These are phyloP conservation scores for Fusarium sp. DNA, from an alignment of 2,329 filamentous ascomycete species.

Conservation along the genomic window DNA sequence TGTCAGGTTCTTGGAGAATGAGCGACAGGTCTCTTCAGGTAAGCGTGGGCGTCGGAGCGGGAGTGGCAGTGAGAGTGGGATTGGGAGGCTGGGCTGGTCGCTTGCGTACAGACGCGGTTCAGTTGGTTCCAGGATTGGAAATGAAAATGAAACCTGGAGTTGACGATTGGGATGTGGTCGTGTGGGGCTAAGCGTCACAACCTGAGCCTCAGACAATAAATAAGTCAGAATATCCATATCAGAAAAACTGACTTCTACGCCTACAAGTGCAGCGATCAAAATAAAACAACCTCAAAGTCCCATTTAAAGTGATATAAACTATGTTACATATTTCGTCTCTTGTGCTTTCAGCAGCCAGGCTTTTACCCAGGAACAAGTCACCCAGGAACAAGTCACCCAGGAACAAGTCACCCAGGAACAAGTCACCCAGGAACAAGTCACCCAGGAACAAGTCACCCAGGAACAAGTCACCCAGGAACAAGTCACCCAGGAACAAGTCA, in stretches of 20 bases:
- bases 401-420: too few relatives aligned
- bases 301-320: too few relatives aligned
- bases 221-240: not conserved
- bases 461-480: too few relatives aligned
- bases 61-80: constrained; percentile 17
- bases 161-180: constrained; percentile 38
- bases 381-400: too few relatives aligned
- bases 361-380: not conserved
- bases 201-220: not conserved
- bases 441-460: too few relatives aligned
- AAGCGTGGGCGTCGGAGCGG: constrained; percentile 19
- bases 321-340: not conserved
- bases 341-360: not conserved
- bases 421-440: too few relatives aligned
- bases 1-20: constrained; percentile 18
- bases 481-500: not conserved
- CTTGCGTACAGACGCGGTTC: constrained; percentile 44
- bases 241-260: not conserved
- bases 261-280: not conserved
- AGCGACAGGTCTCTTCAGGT: constrained; percentile 11
- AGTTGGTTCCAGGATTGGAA: constrained; percentile 44
- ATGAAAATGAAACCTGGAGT: constrained; percentile 43
- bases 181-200: constrained; percentile 38
- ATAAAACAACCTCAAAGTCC: not conserved
- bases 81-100: constrained; percentile 39